Evolutionary conservation across 345 rosid genomes (phyloP), one percentile per base, ranked within the genome.

Genomic region (Murraya koenigii): DNA sequence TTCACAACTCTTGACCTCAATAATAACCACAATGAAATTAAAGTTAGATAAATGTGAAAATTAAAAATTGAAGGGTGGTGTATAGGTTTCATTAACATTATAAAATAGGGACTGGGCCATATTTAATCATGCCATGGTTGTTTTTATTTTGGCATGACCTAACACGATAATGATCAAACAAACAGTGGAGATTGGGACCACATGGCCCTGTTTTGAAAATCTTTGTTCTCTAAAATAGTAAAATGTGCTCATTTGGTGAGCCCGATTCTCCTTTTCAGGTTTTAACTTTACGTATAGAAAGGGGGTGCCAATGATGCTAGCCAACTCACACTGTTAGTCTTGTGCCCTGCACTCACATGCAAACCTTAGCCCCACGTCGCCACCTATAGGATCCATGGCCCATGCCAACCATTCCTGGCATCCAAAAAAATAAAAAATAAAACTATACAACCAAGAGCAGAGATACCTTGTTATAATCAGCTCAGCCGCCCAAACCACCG

Each of bases 261-360:
- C 15, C 62, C 60, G 3, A 14, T 20, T 13, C 14, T 72, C 35
- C 41, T 59, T 59, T 13, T 14, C 49, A 11, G 13, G 5, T 0
- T 44, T 78, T n/a, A 62, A 36, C 60, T 61, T 61, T 69, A 52
- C 64, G 26, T 49, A 60, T 30, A 76, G 80, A 47, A 26, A 30
- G 75, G 66, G 32, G 4, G 4, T 3, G 26, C 17, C 14, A 9
- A 41, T 77, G 22, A 77, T 84, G 89, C 66, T 23, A 5, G 79
- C 77, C 91, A 88, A 80, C 91, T 82, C 88, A 80, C 8, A 17
- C 8, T 55, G 77, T 25, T 72, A 65, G 55, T 25, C 23, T 38
- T 59, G 13, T 13, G 49, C 52, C 23, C 55, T 23, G 44, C 82
- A 25, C 23, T 82, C 88, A 87, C 88, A 80, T 87, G 90, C 81